Percentiles rank a stretch among this genome's conserved stretches.
phyloP scores from a whole-genome alignment of 2,329 filamentous ascomycete genomes.

The Xylariaceae sp. region DNA sequence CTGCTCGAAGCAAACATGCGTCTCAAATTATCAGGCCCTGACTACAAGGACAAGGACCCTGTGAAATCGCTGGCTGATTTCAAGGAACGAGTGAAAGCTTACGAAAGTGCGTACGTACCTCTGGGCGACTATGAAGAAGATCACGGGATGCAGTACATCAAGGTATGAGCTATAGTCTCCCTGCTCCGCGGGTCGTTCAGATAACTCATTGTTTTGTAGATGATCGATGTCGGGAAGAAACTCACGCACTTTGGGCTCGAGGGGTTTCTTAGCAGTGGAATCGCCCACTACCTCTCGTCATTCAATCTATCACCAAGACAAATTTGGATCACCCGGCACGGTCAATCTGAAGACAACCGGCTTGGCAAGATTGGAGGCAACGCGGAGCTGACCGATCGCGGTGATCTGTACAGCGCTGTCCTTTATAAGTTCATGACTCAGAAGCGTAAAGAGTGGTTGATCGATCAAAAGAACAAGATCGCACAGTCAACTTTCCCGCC shows the following conservation, averaged over 20 bases:
- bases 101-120: conserved; percentile 90
- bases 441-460: conserved; percentile 78
- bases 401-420: conserved; percentile 73
- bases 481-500: conserved; percentile 83
- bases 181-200: not conserved
- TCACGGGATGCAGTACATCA: conserved; percentile 89
- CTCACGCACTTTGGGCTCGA: conserved; percentile 85
- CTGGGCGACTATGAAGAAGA: conserved; percentile 89
- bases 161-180: conserved; percentile 42
- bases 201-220: conserved; percentile 46
- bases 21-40: conserved; percentile 89
- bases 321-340: conserved; percentile 97
- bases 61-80: conserved; percentile 83
- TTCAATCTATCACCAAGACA: conserved; percentile 95
- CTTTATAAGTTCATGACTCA: conserved; percentile 81
- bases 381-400: conserved; percentile 74
- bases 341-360: conserved; percentile 85
- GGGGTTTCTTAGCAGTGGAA: conserved; percentile 88
- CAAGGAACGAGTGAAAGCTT: conserved; percentile 85
- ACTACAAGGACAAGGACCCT: conserved; percentile 94
- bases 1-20: conserved; percentile 96
- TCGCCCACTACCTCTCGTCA: conserved; percentile 91
- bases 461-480: conserved; percentile 76
- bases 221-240: conserved; percentile 96
- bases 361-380: conserved; percentile 88